phyloP scores from a whole-genome alignment of 768 basidiomycete species.

The Kwoniella dendrophila region DNA sequence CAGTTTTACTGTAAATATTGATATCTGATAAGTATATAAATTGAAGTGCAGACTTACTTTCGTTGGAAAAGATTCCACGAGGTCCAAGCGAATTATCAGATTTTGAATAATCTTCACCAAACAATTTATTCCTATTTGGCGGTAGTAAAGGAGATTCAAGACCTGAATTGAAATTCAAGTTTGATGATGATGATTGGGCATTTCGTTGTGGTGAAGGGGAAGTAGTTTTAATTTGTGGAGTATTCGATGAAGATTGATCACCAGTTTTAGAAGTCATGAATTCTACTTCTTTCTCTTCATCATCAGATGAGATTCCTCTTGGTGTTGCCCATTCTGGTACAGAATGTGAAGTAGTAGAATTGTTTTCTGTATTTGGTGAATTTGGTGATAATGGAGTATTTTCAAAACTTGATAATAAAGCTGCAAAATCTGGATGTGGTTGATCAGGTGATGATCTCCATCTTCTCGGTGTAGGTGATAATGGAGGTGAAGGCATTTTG shows the following conservation, averaged over 20 bases:
- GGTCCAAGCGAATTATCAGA: slow-evolving; percentile 12
- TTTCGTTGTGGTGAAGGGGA: slow-evolving; percentile 43
- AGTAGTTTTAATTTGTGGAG: slow-evolving; percentile 42
- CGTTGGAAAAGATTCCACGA: slow-evolving; percentile 16
- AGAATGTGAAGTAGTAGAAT: too few species aligned
- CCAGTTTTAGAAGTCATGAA: slow-evolving; percentile 25
- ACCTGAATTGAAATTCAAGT: neutral
- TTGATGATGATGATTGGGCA: neutral
- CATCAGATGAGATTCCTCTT: slow-evolving; percentile 4
- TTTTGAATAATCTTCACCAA: slow-evolving; percentile 13
- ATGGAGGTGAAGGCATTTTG: slow-evolving; percentile 30
- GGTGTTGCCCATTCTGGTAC: slow-evolving; percentile 17
- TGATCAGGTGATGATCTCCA: slow-evolving; percentile 25
- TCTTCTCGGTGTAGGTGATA: slow-evolving; percentile 41
- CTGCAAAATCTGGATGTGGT: slow-evolving; percentile 35
- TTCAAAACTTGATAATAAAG: slow-evolving; percentile 34
- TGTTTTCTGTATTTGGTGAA: neutral
- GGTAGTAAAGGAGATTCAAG: slow-evolving; percentile 20
- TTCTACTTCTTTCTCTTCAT: slow-evolving; percentile 29
- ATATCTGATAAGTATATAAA: neutral
- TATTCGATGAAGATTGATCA: neutral
- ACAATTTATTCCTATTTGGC: slow-evolving; percentile 22
- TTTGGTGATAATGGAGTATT: slow-evolving; percentile 3
- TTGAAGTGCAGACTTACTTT: neutral
- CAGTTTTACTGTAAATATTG: neutral